phyloP scores from a whole-genome alignment of 202 grass and related monocot genomes.

The Dendrocalamus latiflorus region DNA sequence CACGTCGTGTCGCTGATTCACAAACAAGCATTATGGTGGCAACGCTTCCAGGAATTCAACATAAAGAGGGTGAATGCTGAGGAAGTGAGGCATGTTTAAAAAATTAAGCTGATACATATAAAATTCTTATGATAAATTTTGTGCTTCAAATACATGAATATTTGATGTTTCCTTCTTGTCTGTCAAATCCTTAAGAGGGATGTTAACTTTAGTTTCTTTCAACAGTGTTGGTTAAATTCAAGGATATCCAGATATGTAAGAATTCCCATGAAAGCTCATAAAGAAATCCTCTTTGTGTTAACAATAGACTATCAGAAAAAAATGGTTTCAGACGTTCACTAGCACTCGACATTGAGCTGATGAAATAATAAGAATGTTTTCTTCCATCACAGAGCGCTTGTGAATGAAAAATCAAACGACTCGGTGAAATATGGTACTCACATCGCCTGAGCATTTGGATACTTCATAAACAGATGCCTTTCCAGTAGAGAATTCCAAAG shows the following conservation, averaged over 20 bases:
- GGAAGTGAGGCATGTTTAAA: not conserved
- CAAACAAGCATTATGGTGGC: not conserved
- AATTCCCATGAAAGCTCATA: not conserved
- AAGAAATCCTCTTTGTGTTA: too few relatives aligned
- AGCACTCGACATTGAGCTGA: not conserved
- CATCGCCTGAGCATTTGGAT: slow-evolving; percentile 80
- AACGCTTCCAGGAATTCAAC: not conserved
- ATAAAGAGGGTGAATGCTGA: not conserved
- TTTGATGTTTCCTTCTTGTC: not conserved
- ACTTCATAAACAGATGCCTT: slow-evolving; percentile 76
- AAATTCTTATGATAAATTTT: not conserved
- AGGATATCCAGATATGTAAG: not conserved
- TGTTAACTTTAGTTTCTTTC: not conserved
- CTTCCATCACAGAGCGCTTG: not conserved
- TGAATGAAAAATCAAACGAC: not conserved
- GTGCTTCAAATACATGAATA: not conserved
- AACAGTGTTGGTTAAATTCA: not conserved
- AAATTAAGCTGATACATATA: not conserved
- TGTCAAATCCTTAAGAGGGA: not conserved
- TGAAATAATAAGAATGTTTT: not conserved
- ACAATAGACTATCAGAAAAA: not conserved
- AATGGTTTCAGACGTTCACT: not conserved
- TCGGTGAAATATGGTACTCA: slow-evolving; percentile 28
- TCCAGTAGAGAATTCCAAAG: slow-evolving; percentile 66
- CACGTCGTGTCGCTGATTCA: not conserved